Conservation (phyloP, 768 basidiomycete genomes). For the Clathrus columnatus region DNA sequence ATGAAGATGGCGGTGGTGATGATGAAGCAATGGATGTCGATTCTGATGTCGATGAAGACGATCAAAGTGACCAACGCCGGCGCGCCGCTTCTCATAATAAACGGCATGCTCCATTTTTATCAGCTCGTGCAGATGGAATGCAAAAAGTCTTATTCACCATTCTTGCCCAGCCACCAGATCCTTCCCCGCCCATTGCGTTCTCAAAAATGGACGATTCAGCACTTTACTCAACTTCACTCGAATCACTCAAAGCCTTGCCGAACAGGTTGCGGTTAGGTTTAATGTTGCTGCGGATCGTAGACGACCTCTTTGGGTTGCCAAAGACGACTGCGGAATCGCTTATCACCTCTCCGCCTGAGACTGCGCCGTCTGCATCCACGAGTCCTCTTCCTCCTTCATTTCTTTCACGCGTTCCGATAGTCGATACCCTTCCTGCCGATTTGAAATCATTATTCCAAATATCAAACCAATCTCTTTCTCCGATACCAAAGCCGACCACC, state of each 20-base stretch:
- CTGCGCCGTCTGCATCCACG: neutral
- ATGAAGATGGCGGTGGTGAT: neutral
- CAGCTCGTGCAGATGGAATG: conserved; percentile 69
- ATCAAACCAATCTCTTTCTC: conserved; percentile 1
- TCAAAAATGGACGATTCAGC: conserved; percentile 51
- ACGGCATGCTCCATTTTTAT: conserved; percentile 49
- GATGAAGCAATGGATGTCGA: neutral
- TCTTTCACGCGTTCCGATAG: neutral
- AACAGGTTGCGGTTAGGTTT: conserved; percentile 76
- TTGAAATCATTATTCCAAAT: neutral
- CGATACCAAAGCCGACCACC: neutral
- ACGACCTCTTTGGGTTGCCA: conserved; percentile 73
- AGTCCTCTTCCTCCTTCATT: neutral
- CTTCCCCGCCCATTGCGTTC: conserved; percentile 45
- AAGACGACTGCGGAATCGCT: conserved; percentile 28
- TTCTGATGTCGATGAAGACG: conserved; percentile 22
- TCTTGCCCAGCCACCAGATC: conserved; percentile 73
- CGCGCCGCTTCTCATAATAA: conserved; percentile 32
- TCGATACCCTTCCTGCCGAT: neutral
- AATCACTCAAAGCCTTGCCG: conserved; percentile 32
- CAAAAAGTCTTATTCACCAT: conserved; percentile 77
- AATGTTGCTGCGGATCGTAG: conserved; percentile 66
- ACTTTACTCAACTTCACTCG: conserved; percentile 23
- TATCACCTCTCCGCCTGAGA: neutral
- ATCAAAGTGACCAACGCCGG: conserved; percentile 37